These are phyloP conservation scores for Pinus tabuliformis DNA, from an alignment of 75 land plant genomes.

Conservation along the genomic window DNA sequence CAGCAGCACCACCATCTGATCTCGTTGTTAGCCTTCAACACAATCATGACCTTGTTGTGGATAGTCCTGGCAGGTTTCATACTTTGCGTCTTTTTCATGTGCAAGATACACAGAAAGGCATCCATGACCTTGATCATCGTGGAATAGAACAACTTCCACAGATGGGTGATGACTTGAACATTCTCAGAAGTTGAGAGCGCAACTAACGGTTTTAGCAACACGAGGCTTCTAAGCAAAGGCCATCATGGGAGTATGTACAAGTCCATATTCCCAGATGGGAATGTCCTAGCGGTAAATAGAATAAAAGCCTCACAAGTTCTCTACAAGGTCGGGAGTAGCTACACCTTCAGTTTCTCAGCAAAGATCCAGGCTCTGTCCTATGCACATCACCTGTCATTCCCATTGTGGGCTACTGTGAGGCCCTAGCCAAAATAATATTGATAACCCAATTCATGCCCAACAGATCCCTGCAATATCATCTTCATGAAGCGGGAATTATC, in stretches of 20 bases:
- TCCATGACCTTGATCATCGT: too few relatives aligned
- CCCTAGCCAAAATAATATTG: too few relatives aligned
- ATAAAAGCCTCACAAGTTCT: constrained; percentile 30
- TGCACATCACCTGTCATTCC: constrained; percentile 25
- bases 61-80: background rate
- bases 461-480: too few relatives aligned
- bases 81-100: background rate
- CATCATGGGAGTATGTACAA: constrained; percentile 38
- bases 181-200: constrained; percentile 23
- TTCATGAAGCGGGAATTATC: too few relatives aligned
- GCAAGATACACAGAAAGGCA: background rate
- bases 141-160: background rate
- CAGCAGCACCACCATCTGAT: too few relatives aligned
- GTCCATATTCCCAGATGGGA: constrained; percentile 8
- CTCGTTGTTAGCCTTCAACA: background rate
- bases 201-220: constrained; percentile 35
- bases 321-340: constrained; percentile 15
- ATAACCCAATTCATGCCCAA: too few relatives aligned
- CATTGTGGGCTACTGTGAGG: too few relatives aligned
- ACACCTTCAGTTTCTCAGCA: constrained; percentile 28
- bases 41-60: background rate
- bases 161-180: too few relatives aligned
- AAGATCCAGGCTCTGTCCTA: constrained; percentile 29
- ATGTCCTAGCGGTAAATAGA: constrained; percentile 29
- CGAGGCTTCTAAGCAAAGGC: constrained; percentile 32